Evolutionary conservation across 139 green algal species (phyloP), one percentile per base, ranked within the genome.

Genomic region (Prasinococcaceae sp.): DNA sequence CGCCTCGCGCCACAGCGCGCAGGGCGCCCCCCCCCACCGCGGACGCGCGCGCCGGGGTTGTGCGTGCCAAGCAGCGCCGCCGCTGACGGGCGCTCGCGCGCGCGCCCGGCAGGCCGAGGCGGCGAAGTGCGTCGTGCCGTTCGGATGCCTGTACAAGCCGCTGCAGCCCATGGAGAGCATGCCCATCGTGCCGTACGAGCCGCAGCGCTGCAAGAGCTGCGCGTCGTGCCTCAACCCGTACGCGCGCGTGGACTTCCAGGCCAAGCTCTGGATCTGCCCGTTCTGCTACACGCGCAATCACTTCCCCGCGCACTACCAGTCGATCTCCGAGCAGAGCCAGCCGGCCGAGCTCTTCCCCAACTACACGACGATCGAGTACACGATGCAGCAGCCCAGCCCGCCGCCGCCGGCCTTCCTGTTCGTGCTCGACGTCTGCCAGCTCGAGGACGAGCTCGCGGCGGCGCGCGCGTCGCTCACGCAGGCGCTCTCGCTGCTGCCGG

Each of bases 301-400:
- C 58, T 96, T 97, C 63, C 89, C 89, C 16, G 55, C 86, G 3
- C 86, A 96, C 66, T 97, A 98, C 72, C 72, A 86, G 49, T 51
- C 67, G 24, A 84, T 94, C 60, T 71, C 53, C 3, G 76, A 94
- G 70, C 70, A 65, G 14, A 84, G 82, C 55, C 75, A 93, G 38
- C 89, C 89, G 5, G 88, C 88, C 12, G 90, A 98, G 76, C 79
- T 98, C 37, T 98, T 93, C 68, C 81, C 82, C 8, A 75, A 84
- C 60, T 97, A 87, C 79, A 80, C 62, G 42, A 98, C 86, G 4
- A 84, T 98, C 25, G 90, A 98, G 77, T 98, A 98, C 79, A 83
- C 63, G 26, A 57, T 94, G 23, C 66, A 72, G 35, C 30, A 44
- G 9, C 49, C 49, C 17, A 12, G 41, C 16, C 8, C 45, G 6